Base-by-base conservation (phyloP, 345 rosid species). In the Turnera subulata region DNA sequence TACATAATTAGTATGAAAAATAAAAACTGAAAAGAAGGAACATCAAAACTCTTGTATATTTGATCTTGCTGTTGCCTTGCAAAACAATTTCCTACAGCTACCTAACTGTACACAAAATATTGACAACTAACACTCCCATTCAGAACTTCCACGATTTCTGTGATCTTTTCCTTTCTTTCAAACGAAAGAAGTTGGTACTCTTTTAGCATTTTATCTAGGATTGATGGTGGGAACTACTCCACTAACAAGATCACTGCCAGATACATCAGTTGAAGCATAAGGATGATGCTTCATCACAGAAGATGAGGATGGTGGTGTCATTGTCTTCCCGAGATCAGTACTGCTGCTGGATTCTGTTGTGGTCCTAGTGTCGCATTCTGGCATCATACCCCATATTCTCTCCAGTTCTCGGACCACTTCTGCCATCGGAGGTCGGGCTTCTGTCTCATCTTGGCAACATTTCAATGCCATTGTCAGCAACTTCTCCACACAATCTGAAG, bases 391-490 rank as follows among this genome's bases (percentile, higher is more conserved):
- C 88, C 89, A 79, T 66, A 93, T 83, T 20, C 38, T 73, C 53
- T 89, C 99, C 1, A 93, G 85, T 69, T 89, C 94, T 40, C 97
- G 80, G 20, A 81, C 91, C 51, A 93, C 95, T 22, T 93, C 94
- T 1, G 79, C 81, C 97, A 93, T 89, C 19, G 99, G 83, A 56
- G 99, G 99, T 59, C 99, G 80, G 15, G 64, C 55, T 49, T 89
- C 84, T 0, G 94, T 82, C 67, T 87, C 88, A 0, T 83, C 94
- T 59, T 74, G 69, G 78, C 94, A 80, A 58, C 99, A 86, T 53
- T 76, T 78, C 46, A 93, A 59, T 13, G 94, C 99, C 66, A 93
- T 68, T 18, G 54, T 79, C 62, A 84, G 70, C 55, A 93, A 85
- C 80, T 67, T 89, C 76, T 85, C 96, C 18, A 89, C 62, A 48